These are phyloP conservation scores for Taphrina deformans DNA, from an alignment of 1,139 yeast species.

Conservation along the genomic window DNA sequence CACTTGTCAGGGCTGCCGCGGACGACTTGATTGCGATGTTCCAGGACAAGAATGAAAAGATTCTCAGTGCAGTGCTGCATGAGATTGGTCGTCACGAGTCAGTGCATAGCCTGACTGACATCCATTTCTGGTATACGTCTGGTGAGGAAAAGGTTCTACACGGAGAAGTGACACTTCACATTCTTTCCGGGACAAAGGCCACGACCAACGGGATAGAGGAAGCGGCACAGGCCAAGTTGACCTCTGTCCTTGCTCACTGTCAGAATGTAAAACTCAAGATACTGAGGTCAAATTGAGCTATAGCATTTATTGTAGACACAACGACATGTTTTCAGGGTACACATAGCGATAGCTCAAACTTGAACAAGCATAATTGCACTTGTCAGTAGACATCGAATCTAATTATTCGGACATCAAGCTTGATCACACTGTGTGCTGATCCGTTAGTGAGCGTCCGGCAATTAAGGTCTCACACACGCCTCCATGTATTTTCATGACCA, in stretches of 20 bases:
- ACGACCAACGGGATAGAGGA: background rate
- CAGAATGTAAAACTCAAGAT: background rate
- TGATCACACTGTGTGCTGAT: too few relatives aligned
- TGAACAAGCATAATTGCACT: too few relatives aligned
- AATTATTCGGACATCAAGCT: too few relatives aligned
- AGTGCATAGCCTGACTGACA: constrained; percentile 78
- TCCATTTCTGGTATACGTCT: constrained; percentile 76
- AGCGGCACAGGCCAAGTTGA: background rate
- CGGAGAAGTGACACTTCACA: background rate
- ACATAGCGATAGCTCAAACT: background rate
- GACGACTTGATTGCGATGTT: constrained; percentile 63
- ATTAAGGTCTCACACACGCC: background rate
- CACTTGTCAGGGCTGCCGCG: constrained; percentile 78
- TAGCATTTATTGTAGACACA: too few relatives aligned
- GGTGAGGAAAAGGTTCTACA: background rate
- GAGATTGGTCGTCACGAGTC: constrained; percentile 74
- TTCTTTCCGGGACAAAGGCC: background rate
- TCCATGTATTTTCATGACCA: background rate
- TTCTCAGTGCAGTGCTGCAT: constrained; percentile 61
- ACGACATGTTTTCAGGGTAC: too few relatives aligned
- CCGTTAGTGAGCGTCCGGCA: background rate
- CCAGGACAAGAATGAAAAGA: constrained; percentile 59
- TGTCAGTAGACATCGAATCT: too few relatives aligned
- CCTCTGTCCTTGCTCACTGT: background rate
- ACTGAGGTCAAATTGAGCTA: background rate